These are phyloP conservation scores for Cryptosporidium felis DNA, from an alignment of 169 alveolate species.

Conservation along the genomic window DNA sequence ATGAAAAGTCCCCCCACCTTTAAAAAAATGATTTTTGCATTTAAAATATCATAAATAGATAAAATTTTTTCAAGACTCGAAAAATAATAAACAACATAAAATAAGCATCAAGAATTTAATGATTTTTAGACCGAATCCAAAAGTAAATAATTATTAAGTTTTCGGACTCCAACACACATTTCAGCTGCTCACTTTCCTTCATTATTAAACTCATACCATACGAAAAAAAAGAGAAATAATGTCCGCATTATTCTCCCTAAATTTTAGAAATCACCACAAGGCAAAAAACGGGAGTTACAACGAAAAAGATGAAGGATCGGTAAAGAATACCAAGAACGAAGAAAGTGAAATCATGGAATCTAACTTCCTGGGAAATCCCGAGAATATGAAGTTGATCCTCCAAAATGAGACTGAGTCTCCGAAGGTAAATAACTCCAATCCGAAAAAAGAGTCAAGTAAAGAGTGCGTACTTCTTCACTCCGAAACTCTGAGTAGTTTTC, in stretches of 20 bases:
- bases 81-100: not conserved
- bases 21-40: not conserved
- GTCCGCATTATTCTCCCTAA: constrained; percentile 22
- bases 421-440: not conserved
- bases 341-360: constrained; percentile 4
- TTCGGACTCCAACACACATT: too few species aligned
- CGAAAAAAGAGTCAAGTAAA: not conserved
- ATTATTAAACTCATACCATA: too few species aligned
- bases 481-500: not conserved
- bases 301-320: not conserved
- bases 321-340: not conserved
- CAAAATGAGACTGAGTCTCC: not conserved
- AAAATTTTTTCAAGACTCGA: constrained; percentile 31
- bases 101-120: too few species aligned
- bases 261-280: constrained; percentile 37
- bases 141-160: too few species aligned
- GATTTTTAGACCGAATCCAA: too few species aligned
- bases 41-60: not conserved
- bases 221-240: not conserved
- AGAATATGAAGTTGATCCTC: not conserved
- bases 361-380: not conserved
- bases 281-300: too few species aligned
- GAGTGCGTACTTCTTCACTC: constrained; percentile 3
- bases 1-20: constrained; percentile 15
- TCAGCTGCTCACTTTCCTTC: too few species aligned